Evolutionary conservation across 805 yeast genomes (phyloP).

Genomic region (Saccharomycopsis fodiens): DNA sequence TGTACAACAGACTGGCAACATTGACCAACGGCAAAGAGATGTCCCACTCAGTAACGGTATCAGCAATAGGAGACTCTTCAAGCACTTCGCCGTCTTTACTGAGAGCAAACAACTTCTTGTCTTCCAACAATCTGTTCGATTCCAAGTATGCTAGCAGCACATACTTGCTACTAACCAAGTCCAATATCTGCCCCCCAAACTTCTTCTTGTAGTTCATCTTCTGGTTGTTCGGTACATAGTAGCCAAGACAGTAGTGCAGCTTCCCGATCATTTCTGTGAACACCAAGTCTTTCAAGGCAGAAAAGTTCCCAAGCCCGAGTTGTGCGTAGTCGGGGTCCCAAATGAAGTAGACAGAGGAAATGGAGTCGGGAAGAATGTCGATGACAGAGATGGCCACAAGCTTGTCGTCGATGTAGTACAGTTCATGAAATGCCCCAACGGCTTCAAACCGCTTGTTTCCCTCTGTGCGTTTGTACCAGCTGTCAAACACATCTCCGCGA

Average conservation of each 20-base stretch:
- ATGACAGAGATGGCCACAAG: conserved; percentile 70
- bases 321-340: conserved; percentile 78
- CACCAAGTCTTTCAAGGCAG: conserved; percentile 64
- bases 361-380: conserved; percentile 66
- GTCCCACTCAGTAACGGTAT: not conserved
- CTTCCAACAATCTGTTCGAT: conserved; percentile 23
- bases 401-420: conserved; percentile 56
- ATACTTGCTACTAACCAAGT: conserved; percentile 41
- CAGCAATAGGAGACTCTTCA: not conserved
- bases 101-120: conserved; percentile 24
- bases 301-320: conserved; percentile 67
- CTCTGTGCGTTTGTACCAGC: conserved; percentile 10
- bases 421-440: conserved; percentile 69
- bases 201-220: conserved; percentile 78
- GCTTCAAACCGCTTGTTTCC: not conserved
- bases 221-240: conserved; percentile 66
- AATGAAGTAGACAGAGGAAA: conserved; percentile 81
- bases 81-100: conserved; percentile 18
- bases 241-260: conserved; percentile 70
- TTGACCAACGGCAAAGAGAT: conserved; percentile 14
- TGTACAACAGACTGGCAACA: conserved; percentile 35
- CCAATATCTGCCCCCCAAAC: conserved; percentile 70
- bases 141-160: conserved; percentile 31
- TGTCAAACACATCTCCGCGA: conserved; percentile 17
- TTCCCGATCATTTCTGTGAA: conserved; percentile 40